These are phyloP conservation scores for Zygosaccharomyces bailii DNA, from an alignment of 805 yeast species.

Conservation along the genomic window DNA sequence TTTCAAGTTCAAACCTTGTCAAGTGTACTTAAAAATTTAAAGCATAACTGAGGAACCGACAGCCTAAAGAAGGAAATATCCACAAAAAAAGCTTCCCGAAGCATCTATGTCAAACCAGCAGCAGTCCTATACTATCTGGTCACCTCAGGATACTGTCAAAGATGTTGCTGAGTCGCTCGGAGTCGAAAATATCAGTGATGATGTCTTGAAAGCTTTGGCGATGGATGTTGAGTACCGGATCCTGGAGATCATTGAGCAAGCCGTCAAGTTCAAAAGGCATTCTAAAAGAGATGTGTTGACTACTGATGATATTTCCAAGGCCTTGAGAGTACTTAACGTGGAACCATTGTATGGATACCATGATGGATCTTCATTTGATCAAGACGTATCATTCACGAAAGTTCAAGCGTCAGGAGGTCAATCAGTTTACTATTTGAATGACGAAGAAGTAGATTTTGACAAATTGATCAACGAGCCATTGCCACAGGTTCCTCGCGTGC, in stretches of 20 bases:
- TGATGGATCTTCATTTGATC: slow-evolving; percentile 37
- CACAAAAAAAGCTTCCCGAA: background rate
- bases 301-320: slow-evolving; percentile 76
- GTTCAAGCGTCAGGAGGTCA: slow-evolving; percentile 91
- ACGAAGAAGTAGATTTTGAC: slow-evolving; percentile 90
- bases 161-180: slow-evolving; percentile 95
- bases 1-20: no score
- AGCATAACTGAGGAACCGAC: background rate
- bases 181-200: slow-evolving; percentile 72
- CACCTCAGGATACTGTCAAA: slow-evolving; percentile 93
- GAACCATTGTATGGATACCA: slow-evolving; percentile 94
- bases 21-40: slow-evolving; percentile 1
- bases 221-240: slow-evolving; percentile 99
- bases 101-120: slow-evolving; percentile 26
- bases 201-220: slow-evolving; percentile 89
- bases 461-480: slow-evolving; percentile 87
- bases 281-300: slow-evolving; percentile 78
- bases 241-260: slow-evolving; percentile 92
- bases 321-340: slow-evolving; percentile 79
- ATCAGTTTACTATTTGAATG: slow-evolving; percentile 87
- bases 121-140: slow-evolving; percentile 87
- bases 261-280: slow-evolving; percentile 93
- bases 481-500: slow-evolving; percentile 90
- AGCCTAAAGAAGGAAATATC: background rate
- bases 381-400: slow-evolving; percentile 77